phyloP scores from a whole-genome alignment of 495 filamentous ascomycete genomes.

The Hypoxylon intermedium region DNA sequence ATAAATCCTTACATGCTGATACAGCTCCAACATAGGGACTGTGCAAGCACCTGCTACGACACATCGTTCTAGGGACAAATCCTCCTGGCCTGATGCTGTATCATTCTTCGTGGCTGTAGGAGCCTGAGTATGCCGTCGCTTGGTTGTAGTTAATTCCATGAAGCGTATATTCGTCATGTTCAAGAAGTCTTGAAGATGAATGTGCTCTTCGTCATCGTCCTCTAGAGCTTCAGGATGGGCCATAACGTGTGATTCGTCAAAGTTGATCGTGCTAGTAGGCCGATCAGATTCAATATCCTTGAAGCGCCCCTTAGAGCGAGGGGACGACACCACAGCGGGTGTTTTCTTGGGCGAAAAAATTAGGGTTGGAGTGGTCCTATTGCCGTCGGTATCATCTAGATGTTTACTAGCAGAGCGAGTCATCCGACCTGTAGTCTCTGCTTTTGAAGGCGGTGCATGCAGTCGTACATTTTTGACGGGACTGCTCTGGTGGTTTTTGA shows the following conservation, averaged over 20 bases:
- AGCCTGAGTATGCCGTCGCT: constrained; percentile 82
- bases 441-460: constrained; percentile 68
- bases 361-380: constrained; percentile 50
- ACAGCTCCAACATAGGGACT: constrained; percentile 89
- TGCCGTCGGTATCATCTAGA: constrained; percentile 37
- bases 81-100: constrained; percentile 52
- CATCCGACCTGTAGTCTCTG: constrained; percentile 66
- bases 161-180: constrained; percentile 96
- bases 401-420: constrained; percentile 60
- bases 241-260: constrained; percentile 49
- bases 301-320: constrained; percentile 58
- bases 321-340: constrained; percentile 49
- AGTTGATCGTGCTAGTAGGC: constrained; percentile 53
- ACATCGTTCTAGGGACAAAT: constrained; percentile 70
- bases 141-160: constrained; percentile 93
- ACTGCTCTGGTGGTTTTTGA: constrained; percentile 74
- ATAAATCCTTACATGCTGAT: constrained; percentile 76
- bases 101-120: constrained; percentile 55
- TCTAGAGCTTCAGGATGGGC: constrained; percentile 45
- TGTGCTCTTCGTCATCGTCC: constrained; percentile 65
- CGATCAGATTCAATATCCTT: constrained; percentile 53
- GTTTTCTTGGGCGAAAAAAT: constrained; percentile 54
- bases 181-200: constrained; percentile 90
- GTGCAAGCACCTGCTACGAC: constrained; percentile 92
- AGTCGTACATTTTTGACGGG: constrained; percentile 78